Percentiles rank a stretch among this genome's conserved stretches.
These are phyloP conservation scores for Tulasnella sp. DNA, from an alignment of 768 basidiomycete species.

Conservation along the genomic window DNA sequence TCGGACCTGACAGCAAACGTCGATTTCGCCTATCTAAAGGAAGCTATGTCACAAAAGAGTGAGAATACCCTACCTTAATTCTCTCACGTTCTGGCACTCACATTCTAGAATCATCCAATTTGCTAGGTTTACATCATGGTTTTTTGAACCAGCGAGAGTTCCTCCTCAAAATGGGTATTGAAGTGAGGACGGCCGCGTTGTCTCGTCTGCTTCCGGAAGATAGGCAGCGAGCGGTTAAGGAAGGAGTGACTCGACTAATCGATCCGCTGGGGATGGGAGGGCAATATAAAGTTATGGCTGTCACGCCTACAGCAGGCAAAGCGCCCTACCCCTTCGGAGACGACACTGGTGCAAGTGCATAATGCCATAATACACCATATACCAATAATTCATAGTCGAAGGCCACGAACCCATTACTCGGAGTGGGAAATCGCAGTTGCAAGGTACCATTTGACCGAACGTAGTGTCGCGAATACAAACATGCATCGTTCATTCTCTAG, in stretches of 20 bases:
- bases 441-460: too few species aligned
- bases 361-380: too few species aligned
- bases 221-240: constrained; percentile 36
- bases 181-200: constrained; percentile 50
- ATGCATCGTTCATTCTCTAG: too few species aligned
- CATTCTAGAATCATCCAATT: constrained; percentile 17
- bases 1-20: constrained; percentile 95
- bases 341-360: too few species aligned
- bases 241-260: constrained; percentile 57
- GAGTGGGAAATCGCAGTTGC: too few species aligned
- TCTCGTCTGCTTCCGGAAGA: constrained; percentile 41
- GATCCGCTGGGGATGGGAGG: constrained; percentile 74
- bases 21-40: constrained; percentile 79
- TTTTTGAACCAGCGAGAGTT: constrained; percentile 67
- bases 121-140: constrained; percentile 33
- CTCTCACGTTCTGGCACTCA: constrained; percentile 24
- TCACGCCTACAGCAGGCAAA: constrained; percentile 25
- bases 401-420: too few species aligned
- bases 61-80: background rate
- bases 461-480: too few species aligned
- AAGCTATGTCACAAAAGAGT: constrained; percentile 39
- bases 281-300: constrained; percentile 72
- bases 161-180: constrained; percentile 64
- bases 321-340: constrained; percentile 7
- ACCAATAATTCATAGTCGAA: too few species aligned